Conservation (phyloP, 495 filamentous ascomycete species). For the Aspergillus biplanus region DNA sequence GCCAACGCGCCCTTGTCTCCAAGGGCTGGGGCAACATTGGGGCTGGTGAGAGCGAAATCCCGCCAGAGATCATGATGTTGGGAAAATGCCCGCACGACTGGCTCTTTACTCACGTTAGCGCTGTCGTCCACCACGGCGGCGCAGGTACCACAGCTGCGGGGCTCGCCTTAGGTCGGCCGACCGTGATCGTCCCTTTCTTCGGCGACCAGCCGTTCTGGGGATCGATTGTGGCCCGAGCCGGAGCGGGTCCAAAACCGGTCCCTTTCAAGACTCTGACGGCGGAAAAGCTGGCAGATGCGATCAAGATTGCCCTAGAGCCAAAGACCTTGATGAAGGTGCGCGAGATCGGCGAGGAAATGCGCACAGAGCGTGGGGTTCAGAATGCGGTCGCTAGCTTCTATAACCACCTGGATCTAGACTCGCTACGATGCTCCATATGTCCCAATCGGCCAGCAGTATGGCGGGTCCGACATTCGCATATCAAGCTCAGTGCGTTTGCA, state of each 20-base stretch:
- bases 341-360: constrained; percentile 61
- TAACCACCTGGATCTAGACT: constrained; percentile 61
- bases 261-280: constrained; percentile 69
- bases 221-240: constrained; percentile 69
- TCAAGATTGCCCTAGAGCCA: constrained; percentile 58
- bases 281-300: constrained; percentile 63
- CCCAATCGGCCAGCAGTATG: constrained; percentile 71
- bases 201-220: constrained; percentile 86
- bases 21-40: constrained; percentile 79
- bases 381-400: constrained; percentile 72
- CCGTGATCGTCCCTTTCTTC: constrained; percentile 80
- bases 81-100: constrained; percentile 83
- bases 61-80: constrained; percentile 70
- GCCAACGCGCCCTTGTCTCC: constrained; percentile 70
- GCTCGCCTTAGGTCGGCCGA: constrained; percentile 67
- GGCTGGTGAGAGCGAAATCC: constrained; percentile 58
- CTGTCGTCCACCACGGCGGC: constrained; percentile 79
- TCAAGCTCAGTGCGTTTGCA: constrained; percentile 69
- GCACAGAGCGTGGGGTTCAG: constrained; percentile 63
- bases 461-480: constrained; percentile 64
- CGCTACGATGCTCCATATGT: constrained; percentile 64
- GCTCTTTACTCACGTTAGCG: constrained; percentile 74
- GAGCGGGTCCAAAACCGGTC: constrained; percentile 72
- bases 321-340: constrained; percentile 58
- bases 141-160: constrained; percentile 80